Percentiles rank a stretch among this genome's conserved stretches.
Conservation (phyloP, 805 yeast genomes). For the Saturnispora ahearnii region DNA sequence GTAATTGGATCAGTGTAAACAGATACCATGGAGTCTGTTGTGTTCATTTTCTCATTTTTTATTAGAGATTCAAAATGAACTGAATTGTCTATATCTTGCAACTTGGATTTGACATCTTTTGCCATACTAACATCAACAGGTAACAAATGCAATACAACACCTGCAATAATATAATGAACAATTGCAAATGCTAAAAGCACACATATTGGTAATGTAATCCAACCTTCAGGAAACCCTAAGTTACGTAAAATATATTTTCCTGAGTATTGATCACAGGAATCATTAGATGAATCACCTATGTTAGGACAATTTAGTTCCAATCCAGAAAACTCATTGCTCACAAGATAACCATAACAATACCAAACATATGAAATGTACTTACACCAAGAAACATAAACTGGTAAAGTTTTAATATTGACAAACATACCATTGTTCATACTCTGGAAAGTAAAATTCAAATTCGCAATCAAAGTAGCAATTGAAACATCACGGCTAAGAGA, state of each 20-base stretch:
- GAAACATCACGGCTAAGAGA: conserved; percentile 54
- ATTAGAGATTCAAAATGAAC: conserved; percentile 1
- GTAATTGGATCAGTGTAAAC: conserved; percentile 6
- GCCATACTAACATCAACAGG: conserved; percentile 48
- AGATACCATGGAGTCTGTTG: background rate
- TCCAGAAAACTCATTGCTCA: conserved; percentile 56
- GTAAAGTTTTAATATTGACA: conserved; percentile 63
- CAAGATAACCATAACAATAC: conserved; percentile 66
- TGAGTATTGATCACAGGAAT: conserved; percentile 38
- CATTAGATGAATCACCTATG: conserved; percentile 26
- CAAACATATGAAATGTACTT: conserved; percentile 69
- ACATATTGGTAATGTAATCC: conserved; percentile 60
- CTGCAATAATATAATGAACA: conserved; percentile 44
- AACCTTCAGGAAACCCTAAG: conserved; percentile 53
- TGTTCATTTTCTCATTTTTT: background rate
- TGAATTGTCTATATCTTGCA: conserved; percentile 13
- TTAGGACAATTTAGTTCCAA: conserved; percentile 46
- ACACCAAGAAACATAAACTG: conserved; percentile 81
- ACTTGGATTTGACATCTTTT: conserved; percentile 18
- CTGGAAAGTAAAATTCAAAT: conserved; percentile 59
- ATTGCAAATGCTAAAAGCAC: conserved; percentile 50
- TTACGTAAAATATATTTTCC: conserved; percentile 46
- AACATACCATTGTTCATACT: conserved; percentile 77
- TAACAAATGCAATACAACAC: conserved; percentile 37
- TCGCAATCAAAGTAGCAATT: conserved; percentile 50